A percentile compares a stretch with the other conserved stretches of the same genome.
Conservation (phyloP, 2,329 filamentous ascomycete genomes). For the Zymoseptoria crescenta region DNA sequence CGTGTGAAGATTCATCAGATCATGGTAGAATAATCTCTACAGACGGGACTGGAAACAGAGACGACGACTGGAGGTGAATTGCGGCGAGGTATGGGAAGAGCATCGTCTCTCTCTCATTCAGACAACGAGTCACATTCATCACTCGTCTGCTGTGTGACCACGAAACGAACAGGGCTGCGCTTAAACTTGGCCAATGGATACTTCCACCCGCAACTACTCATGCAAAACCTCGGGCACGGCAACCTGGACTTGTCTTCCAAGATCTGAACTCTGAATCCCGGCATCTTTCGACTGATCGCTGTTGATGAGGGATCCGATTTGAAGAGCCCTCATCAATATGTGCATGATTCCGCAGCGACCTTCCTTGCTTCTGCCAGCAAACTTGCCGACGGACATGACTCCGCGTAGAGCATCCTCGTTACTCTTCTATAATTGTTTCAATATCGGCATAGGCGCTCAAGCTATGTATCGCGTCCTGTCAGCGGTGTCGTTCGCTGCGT, state of each 20-base stretch:
- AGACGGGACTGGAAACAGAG: neutral
- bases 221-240: neutral
- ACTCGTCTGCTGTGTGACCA: neutral
- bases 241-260: neutral
- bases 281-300: neutral
- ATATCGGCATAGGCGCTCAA: neutral
- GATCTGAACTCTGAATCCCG: neutral
- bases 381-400: neutral
- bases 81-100: no score
- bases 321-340: neutral
- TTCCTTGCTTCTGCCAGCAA: neutral
- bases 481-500: no score
- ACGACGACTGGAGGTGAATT: neutral
- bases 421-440: neutral
- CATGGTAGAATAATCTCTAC: neutral
- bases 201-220: neutral
- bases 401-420: neutral
- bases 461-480: no score
- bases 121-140: neutral
- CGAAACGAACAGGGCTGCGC: neutral
- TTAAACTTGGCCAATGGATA: neutral
- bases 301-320: neutral
- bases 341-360: neutral
- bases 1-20: neutral
- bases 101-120: neutral